phyloP scores from a whole-genome alignment of 176 grass and related monocot genomes.

The Zoysia japonica region DNA sequence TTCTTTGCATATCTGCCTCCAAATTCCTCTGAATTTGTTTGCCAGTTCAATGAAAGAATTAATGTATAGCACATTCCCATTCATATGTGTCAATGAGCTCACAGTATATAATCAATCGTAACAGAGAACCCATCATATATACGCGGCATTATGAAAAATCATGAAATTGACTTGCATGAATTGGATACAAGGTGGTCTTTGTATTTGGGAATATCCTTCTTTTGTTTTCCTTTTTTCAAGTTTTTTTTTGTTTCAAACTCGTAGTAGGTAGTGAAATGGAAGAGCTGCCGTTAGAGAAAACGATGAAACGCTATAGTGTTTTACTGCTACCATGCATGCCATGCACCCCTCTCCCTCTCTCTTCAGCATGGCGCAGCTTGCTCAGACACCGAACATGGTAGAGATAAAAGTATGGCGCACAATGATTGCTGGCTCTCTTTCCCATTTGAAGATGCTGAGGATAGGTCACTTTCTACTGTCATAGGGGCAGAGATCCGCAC shows the following conservation, averaged over 20 bases:
- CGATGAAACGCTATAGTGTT: neutral
- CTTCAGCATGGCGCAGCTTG: slow-evolving; percentile 21
- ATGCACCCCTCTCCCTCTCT: neutral
- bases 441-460: slow-evolving; percentile 70
- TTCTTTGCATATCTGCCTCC: slow-evolving; percentile 32
- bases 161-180: too few relatives aligned
- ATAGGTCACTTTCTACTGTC: slow-evolving; percentile 68
- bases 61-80: neutral
- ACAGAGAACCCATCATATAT: too few relatives aligned
- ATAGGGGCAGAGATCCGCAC: slow-evolving; percentile 52
- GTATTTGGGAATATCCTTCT: too few relatives aligned
- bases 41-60: neutral
- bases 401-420: slow-evolving; percentile 52
- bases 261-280: slow-evolving; percentile 17
- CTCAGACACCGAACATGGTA: slow-evolving; percentile 51
- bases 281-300: slow-evolving; percentile 30
- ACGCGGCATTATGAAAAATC: too few relatives aligned
- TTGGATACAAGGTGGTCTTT: too few relatives aligned
- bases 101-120: neutral
- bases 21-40: slow-evolving; percentile 33
- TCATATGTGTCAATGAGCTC: neutral
- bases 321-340: neutral
- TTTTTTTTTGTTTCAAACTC: slow-evolving; percentile 9
- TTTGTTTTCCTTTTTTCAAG: too few relatives aligned
- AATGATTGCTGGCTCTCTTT: slow-evolving; percentile 63